Conservation (phyloP, 495 filamentous ascomycete genomes). For the Penicillium odoratum region DNA sequence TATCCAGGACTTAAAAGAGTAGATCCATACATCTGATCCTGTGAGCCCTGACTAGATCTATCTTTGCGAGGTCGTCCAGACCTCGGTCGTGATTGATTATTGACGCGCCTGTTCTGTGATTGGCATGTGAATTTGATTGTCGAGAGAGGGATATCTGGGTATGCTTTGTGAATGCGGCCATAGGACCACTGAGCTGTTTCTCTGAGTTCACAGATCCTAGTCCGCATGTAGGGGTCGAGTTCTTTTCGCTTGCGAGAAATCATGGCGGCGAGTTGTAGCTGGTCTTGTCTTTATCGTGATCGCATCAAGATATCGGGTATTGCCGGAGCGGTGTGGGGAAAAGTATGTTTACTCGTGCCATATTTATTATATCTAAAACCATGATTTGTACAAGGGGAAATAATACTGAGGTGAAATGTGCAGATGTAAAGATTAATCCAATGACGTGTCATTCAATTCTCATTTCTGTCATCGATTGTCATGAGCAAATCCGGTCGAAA, state of each 20-base stretch:
- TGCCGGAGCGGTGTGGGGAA: neutral
- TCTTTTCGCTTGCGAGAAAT: constrained; percentile 3
- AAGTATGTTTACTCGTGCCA: neutral
- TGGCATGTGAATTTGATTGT: constrained; percentile 12
- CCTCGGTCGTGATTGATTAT: constrained; percentile 5
- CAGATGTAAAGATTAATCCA: constrained; percentile 1
- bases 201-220: constrained; percentile 11
- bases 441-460: constrained; percentile 28
- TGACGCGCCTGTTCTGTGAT: constrained; percentile 4
- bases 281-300: neutral
- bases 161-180: constrained; percentile 12
- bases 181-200: constrained; percentile 15
- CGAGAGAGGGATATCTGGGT: constrained; percentile 10
- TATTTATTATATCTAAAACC: neutral
- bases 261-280: neutral
- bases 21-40: neutral
- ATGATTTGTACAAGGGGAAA: neutral
- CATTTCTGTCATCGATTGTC: constrained; percentile 31
- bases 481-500: constrained; percentile 24
- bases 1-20: neutral
- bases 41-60: neutral
- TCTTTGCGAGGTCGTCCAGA: constrained; percentile 4
- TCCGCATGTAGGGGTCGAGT: constrained; percentile 15
- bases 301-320: neutral
- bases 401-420: neutral